Conservation (phyloP, 1,284 basidiomycete species). For the Jaminaea rosea region DNA sequence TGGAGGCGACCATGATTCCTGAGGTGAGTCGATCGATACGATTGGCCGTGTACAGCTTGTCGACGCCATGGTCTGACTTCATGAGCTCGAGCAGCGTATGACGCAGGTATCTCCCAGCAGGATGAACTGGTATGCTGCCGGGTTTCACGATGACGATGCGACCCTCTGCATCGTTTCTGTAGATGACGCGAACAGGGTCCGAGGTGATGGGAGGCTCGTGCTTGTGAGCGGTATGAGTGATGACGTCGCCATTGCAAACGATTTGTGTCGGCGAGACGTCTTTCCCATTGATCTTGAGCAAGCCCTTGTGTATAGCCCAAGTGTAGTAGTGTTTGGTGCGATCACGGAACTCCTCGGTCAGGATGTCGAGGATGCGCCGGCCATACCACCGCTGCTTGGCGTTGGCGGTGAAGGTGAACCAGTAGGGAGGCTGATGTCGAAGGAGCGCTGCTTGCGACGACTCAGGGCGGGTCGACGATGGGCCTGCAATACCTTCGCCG, state of each 20-base stretch:
- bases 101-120: constrained; percentile 34
- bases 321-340: constrained; percentile 49
- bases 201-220: constrained; percentile 93
- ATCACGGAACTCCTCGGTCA: constrained; percentile 48
- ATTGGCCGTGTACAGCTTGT: constrained; percentile 82
- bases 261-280: constrained; percentile 69
- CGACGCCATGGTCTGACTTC: constrained; percentile 70
- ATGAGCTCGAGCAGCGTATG: constrained; percentile 68
- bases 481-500: no score
- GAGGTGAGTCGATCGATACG: constrained; percentile 88
- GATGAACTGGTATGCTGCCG: constrained; percentile 44
- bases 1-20: constrained; percentile 87
- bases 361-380: constrained; percentile 58
- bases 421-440: constrained; percentile 10
- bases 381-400: constrained; percentile 83
- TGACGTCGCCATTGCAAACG: constrained; percentile 75
- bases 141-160: constrained; percentile 69
- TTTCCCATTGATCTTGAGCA: constrained; percentile 84
- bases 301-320: constrained; percentile 71
- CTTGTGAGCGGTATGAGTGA: constrained; percentile 81
- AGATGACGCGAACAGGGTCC: constrained; percentile 70
- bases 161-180: constrained; percentile 65
- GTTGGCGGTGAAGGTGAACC: constrained; percentile 66
- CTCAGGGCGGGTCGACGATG: no score
- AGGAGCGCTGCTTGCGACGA: no score